Evolutionary conservation across 2,329 filamentous ascomycete genomes (phyloP).

Genomic region (Gnomoniopsis sp.): DNA sequence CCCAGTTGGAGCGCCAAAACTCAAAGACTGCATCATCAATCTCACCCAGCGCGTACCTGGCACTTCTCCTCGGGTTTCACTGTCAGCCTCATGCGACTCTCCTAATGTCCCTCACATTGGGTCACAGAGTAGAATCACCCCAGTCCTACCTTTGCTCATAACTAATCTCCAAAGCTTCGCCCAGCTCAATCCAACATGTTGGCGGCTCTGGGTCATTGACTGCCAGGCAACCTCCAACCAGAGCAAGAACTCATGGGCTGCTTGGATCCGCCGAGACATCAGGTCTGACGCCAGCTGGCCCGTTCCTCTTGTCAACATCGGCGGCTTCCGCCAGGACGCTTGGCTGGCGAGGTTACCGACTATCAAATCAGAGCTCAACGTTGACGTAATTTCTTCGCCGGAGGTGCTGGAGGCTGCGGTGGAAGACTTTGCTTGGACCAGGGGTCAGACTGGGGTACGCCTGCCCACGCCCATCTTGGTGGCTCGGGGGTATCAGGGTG

Average conservation of each 20-base stretch:
- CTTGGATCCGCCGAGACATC: not conserved
- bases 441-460: not conserved
- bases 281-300: not conserved
- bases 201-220: not conserved
- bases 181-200: not conserved
- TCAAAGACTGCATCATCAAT: not conserved
- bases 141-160: not conserved
- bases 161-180: not conserved
- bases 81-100: not conserved
- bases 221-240: not conserved
- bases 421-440: not conserved
- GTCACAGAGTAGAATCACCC: not conserved
- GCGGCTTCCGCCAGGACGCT: conserved; percentile 8
- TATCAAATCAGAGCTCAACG: not conserved
- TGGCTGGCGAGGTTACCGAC: conserved; percentile 1
- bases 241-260: not conserved
- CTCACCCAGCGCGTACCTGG: not conserved
- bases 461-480: not conserved
- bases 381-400: not conserved
- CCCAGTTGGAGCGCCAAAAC: not conserved
- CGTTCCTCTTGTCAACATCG: conserved; percentile 25
- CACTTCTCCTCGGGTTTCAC: not conserved
- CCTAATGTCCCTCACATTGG: not conserved
- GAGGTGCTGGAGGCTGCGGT: not conserved
- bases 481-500: not conserved